Percentiles rank a stretch among this genome's conserved stretches.
These are phyloP conservation scores for Collybia mongolica DNA, from an alignment of 768 basidiomycete genomes.

Conservation along the genomic window DNA sequence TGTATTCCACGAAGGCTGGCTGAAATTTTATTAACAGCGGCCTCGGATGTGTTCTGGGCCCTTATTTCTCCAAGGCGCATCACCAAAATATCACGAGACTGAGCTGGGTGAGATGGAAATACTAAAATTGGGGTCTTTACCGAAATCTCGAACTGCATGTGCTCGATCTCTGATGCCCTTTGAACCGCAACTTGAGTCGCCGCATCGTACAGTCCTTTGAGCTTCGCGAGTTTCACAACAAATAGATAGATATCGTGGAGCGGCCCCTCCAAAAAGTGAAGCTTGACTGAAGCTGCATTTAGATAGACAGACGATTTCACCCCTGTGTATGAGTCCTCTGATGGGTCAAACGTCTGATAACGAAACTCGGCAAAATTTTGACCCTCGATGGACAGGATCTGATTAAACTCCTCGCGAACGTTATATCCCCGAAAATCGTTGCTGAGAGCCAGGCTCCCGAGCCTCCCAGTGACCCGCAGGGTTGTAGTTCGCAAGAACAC, in stretches of 20 bases:
- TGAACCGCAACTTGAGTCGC: constrained; percentile 93
- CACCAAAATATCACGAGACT: constrained; percentile 66
- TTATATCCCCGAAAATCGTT: constrained; percentile 62
- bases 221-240: constrained; percentile 77
- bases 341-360: constrained; percentile 88
- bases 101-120: constrained; percentile 69
- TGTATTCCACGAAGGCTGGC: constrained; percentile 85
- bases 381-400: constrained; percentile 91
- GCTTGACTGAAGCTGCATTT: constrained; percentile 84
- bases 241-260: constrained; percentile 87
- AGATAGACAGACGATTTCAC: constrained; percentile 83
- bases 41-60: constrained; percentile 74
- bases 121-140: constrained; percentile 91
- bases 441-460: constrained; percentile 80
- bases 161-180: constrained; percentile 87
- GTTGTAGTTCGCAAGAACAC: constrained; percentile 71
- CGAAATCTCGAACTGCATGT: constrained; percentile 90
- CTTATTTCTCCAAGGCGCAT: constrained; percentile 87
- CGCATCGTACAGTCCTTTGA: constrained; percentile 94
- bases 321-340: constrained; percentile 66
- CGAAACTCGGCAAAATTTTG: constrained; percentile 91
- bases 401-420: constrained; percentile 69
- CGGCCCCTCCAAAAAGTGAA: constrained; percentile 89
- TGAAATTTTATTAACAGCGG: constrained; percentile 52
- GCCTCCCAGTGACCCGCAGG: constrained; percentile 73